Evolutionary conservation across 768 basidiomycete species (phyloP), one percentile per base, ranked within the genome.

Genomic region (Boletus patriciae): DNA sequence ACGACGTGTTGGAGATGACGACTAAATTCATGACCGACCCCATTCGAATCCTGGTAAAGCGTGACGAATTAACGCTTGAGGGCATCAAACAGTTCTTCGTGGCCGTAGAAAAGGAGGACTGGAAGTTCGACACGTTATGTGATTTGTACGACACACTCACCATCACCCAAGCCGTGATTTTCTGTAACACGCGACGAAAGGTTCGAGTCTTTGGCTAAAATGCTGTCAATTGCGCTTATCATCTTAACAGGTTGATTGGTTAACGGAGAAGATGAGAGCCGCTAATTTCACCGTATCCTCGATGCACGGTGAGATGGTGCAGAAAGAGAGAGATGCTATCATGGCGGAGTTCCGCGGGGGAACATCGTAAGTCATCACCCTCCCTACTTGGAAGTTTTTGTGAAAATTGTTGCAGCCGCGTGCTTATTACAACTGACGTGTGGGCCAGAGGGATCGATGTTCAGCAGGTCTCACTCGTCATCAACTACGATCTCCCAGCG

Each of bases 11-110:
- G 72, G 96, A 98, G 78, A 97, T 98, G 91, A 98, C 96, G 19
- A 97, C 93, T 37, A 98, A 98, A 77, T 98, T 98, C 80, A 98
- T 98, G 95, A 93, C 92, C 51, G 94, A 98, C 74, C 96, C 96
- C 34, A 94, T 98, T 70, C 90, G 94, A 45, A 97, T 99, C 66
- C 87, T 98, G 65, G 95, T 98, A 74, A 97, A 98, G 81, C 93
- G 94, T 88, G 95, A 98, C 69, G 96, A 99, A 76, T 83, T 98
- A 81, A 97, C 96, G 50, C 81, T 98, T 54, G 96, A 99, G 68
- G 90, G 90, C 10, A 94, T 95, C 77, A 94, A 94, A 67, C 93
- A 96, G 71, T 95, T 95, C 77, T 94, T 94, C 80, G 92, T 99
- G 49, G 96, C 95, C 45, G 96, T 99, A 54, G 96, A 98, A 77